Percentiles rank a stretch among this genome's conserved stretches.
phyloP scores from a whole-genome alignment of 768 basidiomycete genomes.

The Leccinum fibrillosum region DNA sequence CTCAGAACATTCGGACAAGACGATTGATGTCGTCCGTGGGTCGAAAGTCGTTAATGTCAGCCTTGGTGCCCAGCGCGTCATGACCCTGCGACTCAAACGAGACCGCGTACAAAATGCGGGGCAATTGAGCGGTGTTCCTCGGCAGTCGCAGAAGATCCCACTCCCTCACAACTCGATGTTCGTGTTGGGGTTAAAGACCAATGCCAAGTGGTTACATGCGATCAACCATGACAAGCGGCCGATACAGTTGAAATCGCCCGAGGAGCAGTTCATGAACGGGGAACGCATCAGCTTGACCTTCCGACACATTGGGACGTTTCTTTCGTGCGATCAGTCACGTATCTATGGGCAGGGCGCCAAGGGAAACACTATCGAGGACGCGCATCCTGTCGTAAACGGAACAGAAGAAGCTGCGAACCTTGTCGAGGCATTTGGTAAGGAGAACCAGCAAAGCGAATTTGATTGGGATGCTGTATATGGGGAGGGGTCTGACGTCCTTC shows the following conservation, averaged over 20 bases:
- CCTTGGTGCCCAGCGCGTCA: constrained; percentile 71
- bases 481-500: constrained; percentile 64
- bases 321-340: constrained; percentile 44
- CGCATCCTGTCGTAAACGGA: constrained; percentile 53
- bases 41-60: constrained; percentile 81
- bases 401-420: constrained; percentile 45
- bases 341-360: constrained; percentile 78
- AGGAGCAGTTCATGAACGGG: constrained; percentile 54
- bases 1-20: constrained; percentile 86
- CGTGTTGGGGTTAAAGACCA: constrained; percentile 72
- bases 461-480: constrained; percentile 70
- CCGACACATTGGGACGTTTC: constrained; percentile 73
- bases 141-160: constrained; percentile 58
- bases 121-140: constrained; percentile 25
- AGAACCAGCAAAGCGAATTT: constrained; percentile 68
- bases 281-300: constrained; percentile 80
- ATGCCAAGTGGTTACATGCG: constrained; percentile 71
- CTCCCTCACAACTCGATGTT: constrained; percentile 84
- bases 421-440: constrained; percentile 65
- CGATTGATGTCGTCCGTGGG: constrained; percentile 71
- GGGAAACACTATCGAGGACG: constrained; percentile 55
- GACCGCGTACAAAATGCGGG: constrained; percentile 31
- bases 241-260: constrained; percentile 44
- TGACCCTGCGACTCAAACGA: constrained; percentile 71
- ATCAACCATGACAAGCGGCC: constrained; percentile 77